Base-by-base conservation (phyloP, 2,329 filamentous ascomycete species). In the Scedosporium boydii region DNA sequence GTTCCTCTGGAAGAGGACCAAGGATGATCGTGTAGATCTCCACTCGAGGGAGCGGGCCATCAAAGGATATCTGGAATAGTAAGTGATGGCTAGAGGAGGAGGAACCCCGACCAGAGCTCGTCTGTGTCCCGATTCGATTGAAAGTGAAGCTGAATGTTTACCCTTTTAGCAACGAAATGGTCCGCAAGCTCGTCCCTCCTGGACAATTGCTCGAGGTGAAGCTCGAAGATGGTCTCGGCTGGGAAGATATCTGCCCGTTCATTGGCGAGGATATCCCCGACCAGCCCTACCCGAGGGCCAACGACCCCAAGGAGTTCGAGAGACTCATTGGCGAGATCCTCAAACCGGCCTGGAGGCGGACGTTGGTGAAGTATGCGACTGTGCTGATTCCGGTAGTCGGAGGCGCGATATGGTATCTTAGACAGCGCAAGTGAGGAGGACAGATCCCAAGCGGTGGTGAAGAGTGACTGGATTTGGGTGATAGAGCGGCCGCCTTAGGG, bases 201-300 rank as follows among this genome's bases (percentile, higher is more conserved):
- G 69, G 71, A 16, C 65, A 67, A 38, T 64, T 75, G 23, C 66
- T 72, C n/a, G 64, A 67, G 4, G 65, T 69, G 44, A 71, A 67
- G 44, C 66, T 75, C 1, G 73, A 75, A 62, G 69, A 74, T 46
- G 72, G 69, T 1, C 71, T 74, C 16, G 71, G 71, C 9, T 74
- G 72, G 73, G 72, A 74, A 60, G 63, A 75, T 46, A 70, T 75
- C 2, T 75, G 73, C 46, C 68, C 69, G 1, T 72, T 72, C 58
- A 63, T 75, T 1, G 70, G 65, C 4, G 60, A 69, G 7, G 64
- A 69, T 0, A 70, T 73, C 38, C 74, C 73, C 1, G 63, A 69
- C 3, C 63, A 65, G 41, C 67, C 64, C 0, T 73, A 74, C 62
- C 72, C 69, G 42, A 67, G 67, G n/a, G 69, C 67, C 9, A 73